Base-by-base conservation (phyloP, 768 basidiomycete species). In the Pisolithus orientalis region DNA sequence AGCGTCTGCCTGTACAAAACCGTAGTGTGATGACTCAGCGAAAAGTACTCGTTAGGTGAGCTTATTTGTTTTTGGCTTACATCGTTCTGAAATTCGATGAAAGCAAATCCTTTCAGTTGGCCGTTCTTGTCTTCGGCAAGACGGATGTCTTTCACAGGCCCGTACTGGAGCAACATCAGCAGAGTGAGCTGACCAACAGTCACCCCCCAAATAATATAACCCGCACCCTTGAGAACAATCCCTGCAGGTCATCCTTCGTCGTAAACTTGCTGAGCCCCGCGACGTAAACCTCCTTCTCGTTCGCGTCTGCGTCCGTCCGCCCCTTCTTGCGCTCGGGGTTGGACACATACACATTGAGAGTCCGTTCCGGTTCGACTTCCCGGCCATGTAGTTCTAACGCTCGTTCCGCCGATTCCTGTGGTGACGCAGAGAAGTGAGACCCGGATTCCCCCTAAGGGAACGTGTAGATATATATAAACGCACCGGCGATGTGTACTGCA, bases 271-370 rank as follows among this genome's bases (percentile, higher is more conserved):
- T 87, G 46, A 99, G 71, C 14, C 92, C 91, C 1, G 91, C 87
- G 39, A 98, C 83, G 59, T 94, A 95, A 3, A 98, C 65, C 63
- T 96, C 94, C 48, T 84, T 75, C 44, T 89, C 84, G 60, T 94
- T 79, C 2, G 90, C 88, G 60, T 86, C 83, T 16, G 83, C 85
- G 62, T 98, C 96, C 0, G 87, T 88, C n/a, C 96, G 77, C 56
- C 87, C 85, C 61, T 94, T 90, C 72, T 80, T 95, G 6, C 87
- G 78, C 63, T 86, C 84, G 0, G 96, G 96, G 64, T 97, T 90
- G 1, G 95, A 97, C 10, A 97, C 81, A 47, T 80, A 79, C 11
- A 97, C 95, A 24, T 76, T 86, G 50, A 99, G 65, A 4, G 72
- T 67, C 49, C 84, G 76, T 38, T 80, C 84, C 1, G 83, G 76